Conservation (phyloP, 352 stramenopile species). For the Phytophthora melonis region DNA sequence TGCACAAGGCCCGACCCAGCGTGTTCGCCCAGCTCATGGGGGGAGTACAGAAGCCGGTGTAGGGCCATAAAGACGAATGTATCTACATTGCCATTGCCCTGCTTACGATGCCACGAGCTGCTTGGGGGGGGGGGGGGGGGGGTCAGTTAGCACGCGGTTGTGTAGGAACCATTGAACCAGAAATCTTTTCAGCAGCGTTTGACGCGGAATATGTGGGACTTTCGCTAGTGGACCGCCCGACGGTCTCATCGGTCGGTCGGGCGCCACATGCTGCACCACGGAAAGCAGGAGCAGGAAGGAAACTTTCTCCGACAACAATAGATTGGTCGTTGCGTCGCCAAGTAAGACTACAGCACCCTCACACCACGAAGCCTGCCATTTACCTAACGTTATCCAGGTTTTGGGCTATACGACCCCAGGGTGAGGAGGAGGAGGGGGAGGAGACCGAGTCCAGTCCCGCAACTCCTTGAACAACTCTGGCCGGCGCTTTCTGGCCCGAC, state of each 20-base stretch:
- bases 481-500: constrained; percentile 16
- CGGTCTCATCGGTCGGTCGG: background rate
- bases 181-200: constrained; percentile 24
- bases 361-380: background rate
- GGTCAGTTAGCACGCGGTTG: background rate
- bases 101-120: background rate
- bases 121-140: background rate
- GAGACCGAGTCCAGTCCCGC: background rate
- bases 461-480: background rate
- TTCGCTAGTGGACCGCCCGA: background rate
- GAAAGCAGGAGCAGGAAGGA: too few species aligned
- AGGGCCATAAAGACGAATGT: background rate
- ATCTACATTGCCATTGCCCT: too few species aligned
- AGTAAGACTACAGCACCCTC: background rate
- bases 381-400: too few species aligned
- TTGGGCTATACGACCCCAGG: too few species aligned
- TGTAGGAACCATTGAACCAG: background rate
- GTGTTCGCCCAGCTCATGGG: constrained; percentile 1
- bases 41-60: background rate
- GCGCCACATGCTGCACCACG: too few species aligned
- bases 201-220: constrained; percentile 7
- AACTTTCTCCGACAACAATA: background rate
- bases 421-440: background rate
- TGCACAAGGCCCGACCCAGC: background rate
- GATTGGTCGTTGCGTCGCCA: too few species aligned